Evolutionary conservation across 139 green algal species (phyloP).

Genomic region (Dunaliella sp.): DNA sequence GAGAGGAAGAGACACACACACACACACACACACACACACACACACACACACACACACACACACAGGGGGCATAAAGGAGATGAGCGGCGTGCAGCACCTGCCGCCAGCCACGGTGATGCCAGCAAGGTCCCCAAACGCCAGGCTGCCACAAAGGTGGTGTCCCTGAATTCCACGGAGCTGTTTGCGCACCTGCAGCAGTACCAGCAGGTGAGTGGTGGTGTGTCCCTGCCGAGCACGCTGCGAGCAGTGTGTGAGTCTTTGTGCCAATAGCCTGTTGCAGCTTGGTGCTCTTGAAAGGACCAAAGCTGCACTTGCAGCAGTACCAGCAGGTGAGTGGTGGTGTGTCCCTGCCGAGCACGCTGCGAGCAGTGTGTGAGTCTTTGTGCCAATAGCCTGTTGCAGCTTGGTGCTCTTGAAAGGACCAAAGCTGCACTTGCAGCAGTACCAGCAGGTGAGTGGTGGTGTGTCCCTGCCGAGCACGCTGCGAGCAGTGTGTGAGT

Average conservation of each 20-base stretch:
- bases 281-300: no score
- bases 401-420: no score
- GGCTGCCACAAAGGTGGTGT: conserved; percentile 23
- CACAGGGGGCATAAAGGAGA: neutral
- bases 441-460: conserved; percentile 49
- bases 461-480: no score
- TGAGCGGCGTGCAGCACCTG: neutral
- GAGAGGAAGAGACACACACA: neutral
- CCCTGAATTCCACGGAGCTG: conserved; percentile 57
- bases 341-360: no score
- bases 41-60: neutral
- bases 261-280: no score
- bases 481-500: no score
- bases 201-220: conserved; percentile 29
- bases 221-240: no score
- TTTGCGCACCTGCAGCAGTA: conserved; percentile 86
- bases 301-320: conserved; percentile 80
- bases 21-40: neutral
- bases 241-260: no score
- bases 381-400: no score
- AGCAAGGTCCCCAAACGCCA: conserved; percentile 2
- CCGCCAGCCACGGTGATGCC: neutral
- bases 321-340: conserved; percentile 44
- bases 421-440: conserved; percentile 82
- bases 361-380: no score